Evolutionary conservation across 2,329 filamentous ascomycete genomes (phyloP), one percentile per base, ranked within the genome.

Genomic region (Ambrosiella beaveri): DNA sequence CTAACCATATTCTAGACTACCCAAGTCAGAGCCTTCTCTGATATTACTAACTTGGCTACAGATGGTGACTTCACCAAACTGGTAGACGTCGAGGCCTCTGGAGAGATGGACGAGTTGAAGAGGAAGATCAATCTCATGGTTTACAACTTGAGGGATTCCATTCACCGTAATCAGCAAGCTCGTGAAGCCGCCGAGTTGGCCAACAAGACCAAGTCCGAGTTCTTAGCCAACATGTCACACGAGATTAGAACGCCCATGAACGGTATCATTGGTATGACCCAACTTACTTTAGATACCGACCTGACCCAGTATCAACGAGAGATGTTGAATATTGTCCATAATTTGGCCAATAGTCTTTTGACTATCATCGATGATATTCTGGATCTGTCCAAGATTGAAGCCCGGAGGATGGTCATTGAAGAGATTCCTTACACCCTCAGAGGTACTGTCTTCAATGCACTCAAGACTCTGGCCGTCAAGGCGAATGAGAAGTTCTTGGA

Each of bases 51-150:
- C 69, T 83, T 93, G 41, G 93, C 93, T 36, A 96, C 91, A 60
- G 90, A 95, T 68, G 93, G 93, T 62, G 91, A 98, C 70, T 97
- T 97, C 69, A 95, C 88, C 27, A 95, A 96, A 68, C 82, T 94
- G 59, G 91, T 98, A 68, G 95, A 93, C 53, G 91, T 98, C 15
- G 90, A 96, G 69, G 93, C 93, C 17, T 96, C 91, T 11, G 93
- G 93, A 63, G 93, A 98, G 71, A 97, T 98, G 93, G 93, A 97
- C 71, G 91, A 97, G 70, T 77, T 98, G 65, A 98, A 98, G 73
- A 84, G 90, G 66, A 97, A 97, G 76, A 97, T 98, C 78, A 98
- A 97, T 69, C 88, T 94, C 74, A 98, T 98, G 93, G 90, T 97
- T 57, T 93, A 87, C 68, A 95, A 95, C 68, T 74, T 98, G 62